A percentile compares a stretch with the other conserved stretches of the same genome.
Conservation (phyloP, 768 basidiomycete species). For the Astraeus odoratus region DNA sequence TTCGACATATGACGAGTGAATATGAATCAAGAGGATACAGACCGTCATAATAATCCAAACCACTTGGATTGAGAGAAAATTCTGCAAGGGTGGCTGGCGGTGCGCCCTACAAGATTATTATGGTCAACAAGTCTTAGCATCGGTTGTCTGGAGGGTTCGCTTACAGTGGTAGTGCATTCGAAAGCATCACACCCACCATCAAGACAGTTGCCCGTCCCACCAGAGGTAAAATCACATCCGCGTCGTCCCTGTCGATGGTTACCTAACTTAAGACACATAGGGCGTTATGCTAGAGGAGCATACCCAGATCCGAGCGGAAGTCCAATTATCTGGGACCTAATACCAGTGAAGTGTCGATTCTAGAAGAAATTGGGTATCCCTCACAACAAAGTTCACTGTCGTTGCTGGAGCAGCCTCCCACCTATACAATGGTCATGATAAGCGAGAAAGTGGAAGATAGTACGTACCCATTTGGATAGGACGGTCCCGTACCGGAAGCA, state of each 20-base stretch:
- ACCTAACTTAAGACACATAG: background rate
- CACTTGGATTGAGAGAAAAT: conserved; percentile 47
- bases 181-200: conserved; percentile 66
- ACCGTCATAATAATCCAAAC: conserved; percentile 58
- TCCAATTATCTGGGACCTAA: conserved; percentile 58
- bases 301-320: conserved; percentile 60
- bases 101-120: conserved; percentile 35
- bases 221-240: conserved; percentile 57
- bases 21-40: background rate
- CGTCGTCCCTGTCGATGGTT: conserved; percentile 35
- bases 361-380: background rate
- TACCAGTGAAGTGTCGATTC: background rate
- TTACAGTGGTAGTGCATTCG: conserved; percentile 50
- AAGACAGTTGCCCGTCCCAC: conserved; percentile 50
- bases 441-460: background rate
- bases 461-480: conserved; percentile 38
- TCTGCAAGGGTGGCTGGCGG: conserved; percentile 67
- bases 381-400: conserved; percentile 23
- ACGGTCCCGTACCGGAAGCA: conserved; percentile 43
- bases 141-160: background rate
- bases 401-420: conserved; percentile 28
- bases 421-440: conserved; percentile 12
- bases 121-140: background rate
- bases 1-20: background rate
- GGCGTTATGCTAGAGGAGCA: background rate